A percentile compares a stretch with the other conserved stretches of the same genome.
phyloP scores from a whole-genome alignment of 805 yeast species.

The Schizosaccharomyces osmophilus region DNA sequence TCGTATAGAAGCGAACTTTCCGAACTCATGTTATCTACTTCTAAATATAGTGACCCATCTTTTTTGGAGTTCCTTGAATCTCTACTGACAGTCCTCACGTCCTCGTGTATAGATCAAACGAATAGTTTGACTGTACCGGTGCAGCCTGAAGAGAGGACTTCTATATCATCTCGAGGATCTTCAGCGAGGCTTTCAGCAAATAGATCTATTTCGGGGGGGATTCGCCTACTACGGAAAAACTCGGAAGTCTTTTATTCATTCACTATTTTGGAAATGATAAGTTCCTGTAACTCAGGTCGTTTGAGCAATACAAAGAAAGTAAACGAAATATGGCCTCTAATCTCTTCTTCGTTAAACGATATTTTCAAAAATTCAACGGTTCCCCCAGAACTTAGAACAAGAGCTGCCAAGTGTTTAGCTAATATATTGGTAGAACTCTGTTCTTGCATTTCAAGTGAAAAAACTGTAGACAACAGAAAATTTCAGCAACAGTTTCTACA shows the following conservation, averaged over 20 bases:
- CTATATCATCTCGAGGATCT: neutral
- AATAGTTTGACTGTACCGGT: neutral
- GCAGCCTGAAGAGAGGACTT: neutral
- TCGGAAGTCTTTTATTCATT: neutral
- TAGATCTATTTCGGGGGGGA: neutral
- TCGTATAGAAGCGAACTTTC: neutral
- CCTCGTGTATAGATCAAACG: neutral
- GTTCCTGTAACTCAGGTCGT: neutral
- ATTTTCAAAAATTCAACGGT: neutral
- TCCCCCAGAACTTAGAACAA: neutral
- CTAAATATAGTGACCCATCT: neutral
- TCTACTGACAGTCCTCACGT: neutral
- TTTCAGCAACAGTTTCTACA: neutral
- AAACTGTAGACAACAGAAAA: neutral
- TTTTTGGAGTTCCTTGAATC: neutral
- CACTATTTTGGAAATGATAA: neutral
- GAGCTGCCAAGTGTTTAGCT: neutral
- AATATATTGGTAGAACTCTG: neutral
- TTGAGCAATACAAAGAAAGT: neutral
- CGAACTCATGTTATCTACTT: neutral
- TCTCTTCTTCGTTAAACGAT: neutral
- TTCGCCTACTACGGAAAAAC: neutral
- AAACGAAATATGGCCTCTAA: neutral
- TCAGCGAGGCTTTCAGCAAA: neutral
- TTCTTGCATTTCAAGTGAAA: neutral